Evolutionary conservation across 179 eudicot species (phyloP).

Genomic region (Beta corolliflora): DNA sequence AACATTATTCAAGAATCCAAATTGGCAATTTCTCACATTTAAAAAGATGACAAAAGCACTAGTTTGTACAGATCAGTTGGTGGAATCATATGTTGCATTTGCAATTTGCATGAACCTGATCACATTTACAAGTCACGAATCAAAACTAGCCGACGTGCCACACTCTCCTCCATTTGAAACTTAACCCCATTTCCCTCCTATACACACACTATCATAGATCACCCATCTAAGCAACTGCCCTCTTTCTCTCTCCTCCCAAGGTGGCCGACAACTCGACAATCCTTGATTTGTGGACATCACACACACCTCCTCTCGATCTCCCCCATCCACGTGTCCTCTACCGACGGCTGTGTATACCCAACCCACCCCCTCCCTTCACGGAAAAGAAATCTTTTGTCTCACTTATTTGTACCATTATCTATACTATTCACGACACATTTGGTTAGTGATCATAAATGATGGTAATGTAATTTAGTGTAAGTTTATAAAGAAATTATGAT

Average conservation of each 20-base stretch:
- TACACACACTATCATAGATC: too few relatives aligned
- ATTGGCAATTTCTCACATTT: too few relatives aligned
- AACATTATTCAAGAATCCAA: too few relatives aligned
- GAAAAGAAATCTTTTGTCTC: not conserved
- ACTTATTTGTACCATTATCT: too few relatives aligned
- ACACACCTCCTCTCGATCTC: not conserved
- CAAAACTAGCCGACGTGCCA: conserved; percentile 22
- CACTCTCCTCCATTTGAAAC: conserved; percentile 21
- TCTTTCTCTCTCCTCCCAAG: not conserved
- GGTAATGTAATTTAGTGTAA: too few relatives aligned
- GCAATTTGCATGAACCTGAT: not conserved
- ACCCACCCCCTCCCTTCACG: not conserved
- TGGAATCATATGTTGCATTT: not conserved
- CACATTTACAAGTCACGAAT: conserved; percentile 2
- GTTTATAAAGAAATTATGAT: too few relatives aligned
- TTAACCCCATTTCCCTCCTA: not conserved
- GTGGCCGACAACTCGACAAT: conserved; percentile 36
- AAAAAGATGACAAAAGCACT: too few relatives aligned
- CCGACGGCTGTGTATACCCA: conserved; percentile 1
- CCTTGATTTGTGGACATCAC: conserved; percentile 24
- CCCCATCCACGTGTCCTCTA: conserved; percentile 15
- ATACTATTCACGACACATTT: too few relatives aligned
- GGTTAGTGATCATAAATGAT: too few relatives aligned
- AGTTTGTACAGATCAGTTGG: too few relatives aligned
- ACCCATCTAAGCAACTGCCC: not conserved